phyloP scores from a whole-genome alignment of 129 eudicot genomes.

The Chrysanthemum lavandulifolium region DNA sequence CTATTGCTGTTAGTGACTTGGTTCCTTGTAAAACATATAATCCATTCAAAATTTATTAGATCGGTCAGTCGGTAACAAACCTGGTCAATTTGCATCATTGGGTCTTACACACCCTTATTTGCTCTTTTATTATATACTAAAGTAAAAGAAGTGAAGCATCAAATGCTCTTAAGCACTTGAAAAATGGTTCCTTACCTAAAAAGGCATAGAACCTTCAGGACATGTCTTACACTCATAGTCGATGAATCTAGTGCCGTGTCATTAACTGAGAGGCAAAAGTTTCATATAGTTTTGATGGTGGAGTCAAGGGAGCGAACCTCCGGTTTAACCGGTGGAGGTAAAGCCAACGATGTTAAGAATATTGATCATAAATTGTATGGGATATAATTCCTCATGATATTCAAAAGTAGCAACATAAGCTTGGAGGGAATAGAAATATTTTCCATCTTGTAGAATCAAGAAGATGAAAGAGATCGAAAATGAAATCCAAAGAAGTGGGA shows the following conservation, averaged over 20 bases:
- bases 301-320: not conserved
- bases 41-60: not conserved
- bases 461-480: constrained; percentile 6
- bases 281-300: not conserved
- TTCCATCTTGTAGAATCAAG: not conserved
- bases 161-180: constrained; percentile 9
- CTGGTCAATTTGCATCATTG: not conserved
- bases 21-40: no score
- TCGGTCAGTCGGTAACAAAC: not conserved
- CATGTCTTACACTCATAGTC: not conserved
- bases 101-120: not conserved
- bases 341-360: constrained; percentile 9
- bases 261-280: not conserved
- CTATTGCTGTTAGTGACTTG: no score
- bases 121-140: not conserved
- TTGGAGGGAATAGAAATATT: not conserved
- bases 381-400: constrained; percentile 12
- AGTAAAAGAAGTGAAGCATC: constrained; percentile 4
- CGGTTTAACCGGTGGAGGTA: constrained; percentile 1
- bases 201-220: not conserved
- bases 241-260: not conserved
- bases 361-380: not conserved
- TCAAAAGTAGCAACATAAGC: not conserved
- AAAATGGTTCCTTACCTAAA: constrained; percentile 4
- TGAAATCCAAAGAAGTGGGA: constrained; percentile 13